Conservation (phyloP, 129 eudicot species). For the Helianthus tuberosus region DNA sequence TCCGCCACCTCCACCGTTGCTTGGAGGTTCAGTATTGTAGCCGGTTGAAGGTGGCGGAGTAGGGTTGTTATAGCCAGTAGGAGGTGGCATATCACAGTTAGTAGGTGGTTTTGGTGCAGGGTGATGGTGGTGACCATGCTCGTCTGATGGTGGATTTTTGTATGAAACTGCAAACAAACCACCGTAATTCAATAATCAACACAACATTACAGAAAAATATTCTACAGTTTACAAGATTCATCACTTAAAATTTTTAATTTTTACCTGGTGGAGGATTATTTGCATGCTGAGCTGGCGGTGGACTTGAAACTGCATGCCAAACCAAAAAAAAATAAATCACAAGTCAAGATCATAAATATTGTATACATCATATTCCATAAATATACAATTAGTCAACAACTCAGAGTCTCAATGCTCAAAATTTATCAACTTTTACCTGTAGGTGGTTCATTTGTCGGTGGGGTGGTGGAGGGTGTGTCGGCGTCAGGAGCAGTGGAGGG, state of each 20-base stretch:
- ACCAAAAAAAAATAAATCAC: background rate
- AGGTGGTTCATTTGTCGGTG: constrained; percentile 23
- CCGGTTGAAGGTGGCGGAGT: constrained; percentile 33
- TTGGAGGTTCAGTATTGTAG: constrained; percentile 8
- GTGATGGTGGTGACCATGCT: constrained; percentile 18
- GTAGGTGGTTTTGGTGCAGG: constrained; percentile 43
- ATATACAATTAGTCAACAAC: no score
- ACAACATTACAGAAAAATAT: background rate
- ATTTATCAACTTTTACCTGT: background rate
- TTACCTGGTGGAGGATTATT: background rate
- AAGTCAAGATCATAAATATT: no score
- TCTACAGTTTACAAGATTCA: no score
- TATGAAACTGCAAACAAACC: constrained; percentile 19
- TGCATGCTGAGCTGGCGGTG: background rate
- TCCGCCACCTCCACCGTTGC: background rate
- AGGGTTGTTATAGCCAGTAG: background rate
- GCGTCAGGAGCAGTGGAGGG: background rate
- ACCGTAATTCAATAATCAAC: background rate
- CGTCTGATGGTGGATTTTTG: constrained; percentile 21
- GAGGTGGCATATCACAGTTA: constrained; percentile 44
- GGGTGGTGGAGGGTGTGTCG: constrained; percentile 2
- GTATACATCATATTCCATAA: no score
- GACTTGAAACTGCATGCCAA: background rate
- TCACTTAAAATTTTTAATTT: background rate
- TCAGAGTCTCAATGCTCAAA: no score